These are phyloP conservation scores for Iris macrosiphon DNA, from an alignment of 106 monocot species.

Conservation along the genomic window DNA sequence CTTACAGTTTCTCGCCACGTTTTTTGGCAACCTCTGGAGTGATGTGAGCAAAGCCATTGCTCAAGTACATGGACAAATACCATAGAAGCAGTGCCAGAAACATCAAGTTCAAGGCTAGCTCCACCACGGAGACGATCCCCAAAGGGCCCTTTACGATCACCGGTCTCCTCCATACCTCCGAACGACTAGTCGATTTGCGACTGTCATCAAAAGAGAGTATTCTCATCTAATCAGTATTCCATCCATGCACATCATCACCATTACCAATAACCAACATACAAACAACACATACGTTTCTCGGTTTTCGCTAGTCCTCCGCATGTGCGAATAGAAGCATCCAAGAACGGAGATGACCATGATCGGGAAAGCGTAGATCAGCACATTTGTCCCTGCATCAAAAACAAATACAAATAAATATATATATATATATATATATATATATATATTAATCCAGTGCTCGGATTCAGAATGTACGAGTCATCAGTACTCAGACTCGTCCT, in stretches of 20 bases:
- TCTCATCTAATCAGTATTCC: too few relatives aligned
- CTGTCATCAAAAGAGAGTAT: constrained; percentile 5
- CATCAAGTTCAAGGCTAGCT: constrained; percentile 42
- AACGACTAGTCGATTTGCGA: neutral
- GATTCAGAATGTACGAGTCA: too few relatives aligned
- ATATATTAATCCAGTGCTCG: too few relatives aligned
- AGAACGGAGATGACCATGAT: constrained; percentile 49
- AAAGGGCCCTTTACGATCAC: constrained; percentile 49
- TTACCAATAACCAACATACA: too few relatives aligned
- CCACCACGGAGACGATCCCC: constrained; percentile 51
- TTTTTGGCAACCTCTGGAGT: neutral
- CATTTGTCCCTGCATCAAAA: constrained; percentile 29
- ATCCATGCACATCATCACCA: too few relatives aligned
- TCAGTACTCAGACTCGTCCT: too few relatives aligned
- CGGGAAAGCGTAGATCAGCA: constrained; percentile 38
- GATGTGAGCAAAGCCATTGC: constrained; percentile 14
- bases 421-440: too few relatives aligned
- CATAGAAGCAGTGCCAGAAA: constrained; percentile 63
- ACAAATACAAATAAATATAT: too few relatives aligned
- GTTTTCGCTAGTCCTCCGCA: constrained; percentile 5
- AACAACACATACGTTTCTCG: too few relatives aligned
- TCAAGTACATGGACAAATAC: constrained; percentile 29
- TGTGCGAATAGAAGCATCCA: constrained; percentile 47
- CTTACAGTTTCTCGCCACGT: constrained; percentile 18
- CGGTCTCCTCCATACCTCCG: constrained; percentile 51